Evolutionary conservation across 2,329 filamentous ascomycete genomes (phyloP), one percentile per base, ranked within the genome.

Genomic region (Mycocentrospora acerina): DNA sequence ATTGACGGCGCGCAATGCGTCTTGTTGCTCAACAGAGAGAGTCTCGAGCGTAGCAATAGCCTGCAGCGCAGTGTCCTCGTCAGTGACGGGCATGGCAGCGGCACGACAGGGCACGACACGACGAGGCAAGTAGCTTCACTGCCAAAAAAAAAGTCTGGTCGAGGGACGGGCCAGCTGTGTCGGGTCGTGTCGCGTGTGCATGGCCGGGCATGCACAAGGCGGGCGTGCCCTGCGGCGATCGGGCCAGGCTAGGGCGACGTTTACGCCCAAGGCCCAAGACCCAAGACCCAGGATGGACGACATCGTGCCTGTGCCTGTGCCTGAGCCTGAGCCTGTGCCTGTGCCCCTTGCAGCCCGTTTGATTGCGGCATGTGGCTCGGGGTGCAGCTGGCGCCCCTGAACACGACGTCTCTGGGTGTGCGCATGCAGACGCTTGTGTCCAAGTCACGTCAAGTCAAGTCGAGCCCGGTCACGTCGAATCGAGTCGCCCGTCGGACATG

Each of bases 11-110:
- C 44, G 36, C 22, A 59, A 43, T 5, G 69, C 67, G 1, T 56
- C 42, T 22, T 55, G 41, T 44, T 71, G 70, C 33, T 62, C 60
- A 18, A 46, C 18, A 5, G 66, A 62, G 10, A 64, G 60, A 5
- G 47, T 29, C 15, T 60, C 54, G 16, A 73, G 53, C 8, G 59
- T 54, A 8, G 62, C 46, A 24, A 72, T 66, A 19, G 70, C 70
- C 27, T 51, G 48, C 30, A 69, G 40, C 11, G 70, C 69, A 27
- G 67, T 64, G 13, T 68, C 67, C 42, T 71, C 64, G 51, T 73
- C 70, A 27, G 68, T 70, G 33, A 64, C 35, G 38, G 66, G 56
- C 68, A 71, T 71, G 39, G 46, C 46, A 39, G 29, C 44, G n/a
- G n/a, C n/a, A n/a, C n/a, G n/a, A n/a, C n/a, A n/a, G n/a, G n/a